Evolutionary conservation across 352 stramenopile species (phyloP), one percentile per base, ranked within the genome.

Genomic region (Phytophthora hybrid): DNA sequence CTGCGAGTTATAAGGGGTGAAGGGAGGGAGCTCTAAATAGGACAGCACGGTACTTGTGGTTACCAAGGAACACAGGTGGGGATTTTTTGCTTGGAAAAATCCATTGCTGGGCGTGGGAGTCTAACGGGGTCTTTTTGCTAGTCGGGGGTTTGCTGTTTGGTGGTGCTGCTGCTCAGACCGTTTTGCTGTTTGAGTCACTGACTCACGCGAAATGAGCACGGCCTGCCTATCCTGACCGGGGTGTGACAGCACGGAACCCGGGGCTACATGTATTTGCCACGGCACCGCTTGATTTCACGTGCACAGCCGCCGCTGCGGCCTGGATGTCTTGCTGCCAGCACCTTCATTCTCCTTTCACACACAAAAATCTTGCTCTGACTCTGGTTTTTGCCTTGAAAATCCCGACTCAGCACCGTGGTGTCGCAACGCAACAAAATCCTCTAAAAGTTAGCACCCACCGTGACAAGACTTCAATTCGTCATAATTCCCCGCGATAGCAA

Each of bases 81-180:
- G n/a, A 4, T 10, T 34, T 34, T 10, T 63, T 19, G 18, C 2
- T 7, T n/a, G 26, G 19, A 37, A 75, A 65, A 71, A 75, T 71
- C 62, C 68, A 75, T 21, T 32, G n/a, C 39, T 18, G 10, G 5
- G 52, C 47, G 68, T 71, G 49, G 49, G 19, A 31, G 49, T 55
- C 68, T 49, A 60, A 74, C 68, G 68, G 32, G 19, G 44, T 21
- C 8, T 31, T 74, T 74, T 74, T 70, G 44, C 52, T 74, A 65
- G 44, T 70, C 54, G 59, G 0, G 32, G 7, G 49, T 1, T 46
- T 55, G 47, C n/a, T 16, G 8, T 14, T 23, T 23, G 41, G 26
- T 31, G 18, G 44, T 13, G 19, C 0, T 53, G 46, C 16, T 53
- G 31, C 10, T 14, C 31, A 14, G 21, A n/a, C 8, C 0, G 54